Evolutionary conservation across 768 basidiomycete genomes (phyloP), one percentile per base, ranked within the genome.

Genomic region (Podaxis sp.): DNA sequence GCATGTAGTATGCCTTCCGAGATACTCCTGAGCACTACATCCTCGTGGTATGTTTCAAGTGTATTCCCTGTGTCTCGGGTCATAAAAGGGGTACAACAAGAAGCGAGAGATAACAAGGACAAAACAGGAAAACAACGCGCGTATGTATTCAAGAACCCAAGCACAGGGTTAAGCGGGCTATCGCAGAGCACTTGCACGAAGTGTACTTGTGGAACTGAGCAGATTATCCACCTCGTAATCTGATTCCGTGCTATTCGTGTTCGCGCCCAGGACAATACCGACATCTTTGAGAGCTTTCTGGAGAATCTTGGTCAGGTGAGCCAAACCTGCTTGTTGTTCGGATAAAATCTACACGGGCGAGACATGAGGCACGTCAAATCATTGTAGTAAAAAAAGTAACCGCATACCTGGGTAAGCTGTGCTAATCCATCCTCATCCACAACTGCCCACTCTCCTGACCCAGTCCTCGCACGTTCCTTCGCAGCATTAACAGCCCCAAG

Each of bases 401-500:
- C 60, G 70, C 79, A 17, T 63, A 90, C 91, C 82, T 90, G 87
- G 3, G 87, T 79, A 60, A 95, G 86, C 72, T 91, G 87, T 52
- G 84, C 79, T 60, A 95, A 75, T 1, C 93, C 93, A 1, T 93
- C 91, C 69, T 92, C 90, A 71, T 95, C 93, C 2, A 91, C 89
- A n/a, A 94, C 90, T 0, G 86, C 83, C 92, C 92, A 93, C 68
- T 87, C 89, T 26, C 68, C 73, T 1, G 79, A 80, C 15, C 79
- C 81, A 12, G 69, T 68, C 33, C 73, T 75, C 22, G 70, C 73
- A 64, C 81, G 80, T 68, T 88, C 86, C 67, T 81, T 76, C 28
- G 84, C 81, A 7, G 89, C 86, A 49, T 83, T 83, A 17, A 94
- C 77, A 51, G 89, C 86, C 3, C 92, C 92, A 8, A 95, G 82